Conservation (phyloP, 768 basidiomycete species). For the Boletus pseudo-olivaceus region DNA sequence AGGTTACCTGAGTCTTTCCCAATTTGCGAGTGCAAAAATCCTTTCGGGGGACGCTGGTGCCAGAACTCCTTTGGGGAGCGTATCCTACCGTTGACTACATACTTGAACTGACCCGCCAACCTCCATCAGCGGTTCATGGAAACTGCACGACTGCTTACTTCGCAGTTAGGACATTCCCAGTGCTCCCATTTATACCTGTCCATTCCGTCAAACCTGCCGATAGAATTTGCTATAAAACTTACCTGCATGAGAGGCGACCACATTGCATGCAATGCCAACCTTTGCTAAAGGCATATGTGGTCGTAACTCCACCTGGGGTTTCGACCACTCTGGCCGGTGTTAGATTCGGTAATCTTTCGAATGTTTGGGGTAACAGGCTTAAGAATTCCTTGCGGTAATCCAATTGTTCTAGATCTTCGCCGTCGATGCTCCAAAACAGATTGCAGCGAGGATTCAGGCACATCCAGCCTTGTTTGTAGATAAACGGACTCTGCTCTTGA, state of each 20-base stretch:
- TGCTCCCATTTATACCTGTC: conserved; percentile 68
- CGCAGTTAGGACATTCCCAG: conserved; percentile 66
- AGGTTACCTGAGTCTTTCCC: conserved; percentile 29
- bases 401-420: conserved; percentile 34
- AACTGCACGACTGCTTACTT: conserved; percentile 35
- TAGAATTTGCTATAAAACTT: conserved; percentile 12
- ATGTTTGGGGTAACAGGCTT: conserved; percentile 29
- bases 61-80: conserved; percentile 38
- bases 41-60: conserved; percentile 25
- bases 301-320: conserved; percentile 38
- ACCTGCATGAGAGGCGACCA: conserved; percentile 76
- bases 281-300: conserved; percentile 53
- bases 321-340: conserved; percentile 34
- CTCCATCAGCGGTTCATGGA: background rate
- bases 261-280: conserved; percentile 70
- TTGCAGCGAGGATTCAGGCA: conserved; percentile 61
- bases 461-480: conserved; percentile 57
- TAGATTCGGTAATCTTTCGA: conserved; percentile 37
- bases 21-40: conserved; percentile 28
- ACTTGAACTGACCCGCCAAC: conserved; percentile 8
- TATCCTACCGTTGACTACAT: conserved; percentile 18
- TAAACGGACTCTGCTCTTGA: conserved; percentile 39
- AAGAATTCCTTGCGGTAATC: conserved; percentile 51
- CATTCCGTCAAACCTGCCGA: background rate
- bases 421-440: conserved; percentile 48